These are phyloP conservation scores for Flaveria floridana DNA, from an alignment of 140 eudicot species.

Conservation along the genomic window DNA sequence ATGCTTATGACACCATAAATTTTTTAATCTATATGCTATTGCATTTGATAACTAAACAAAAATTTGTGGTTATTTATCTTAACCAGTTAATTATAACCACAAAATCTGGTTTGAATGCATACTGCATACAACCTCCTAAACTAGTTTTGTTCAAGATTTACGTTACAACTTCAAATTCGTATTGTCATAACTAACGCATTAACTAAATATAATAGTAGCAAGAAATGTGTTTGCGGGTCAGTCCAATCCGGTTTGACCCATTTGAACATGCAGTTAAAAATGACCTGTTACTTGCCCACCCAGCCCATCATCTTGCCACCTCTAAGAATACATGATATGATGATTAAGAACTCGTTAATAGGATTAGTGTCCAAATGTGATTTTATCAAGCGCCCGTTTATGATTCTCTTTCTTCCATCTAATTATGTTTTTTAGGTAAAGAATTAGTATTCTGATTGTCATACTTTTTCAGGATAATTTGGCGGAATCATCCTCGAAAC, in stretches of 20 bases:
- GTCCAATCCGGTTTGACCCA: no score
- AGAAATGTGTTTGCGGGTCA: no score
- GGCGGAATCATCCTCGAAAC: constrained; percentile 50
- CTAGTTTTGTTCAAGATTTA: neutral
- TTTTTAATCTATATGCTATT: constrained; percentile 5
- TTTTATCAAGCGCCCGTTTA: neutral
- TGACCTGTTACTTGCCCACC: no score
- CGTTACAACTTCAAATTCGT: neutral
- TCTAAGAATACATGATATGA: no score
- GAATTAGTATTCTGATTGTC: constrained; percentile 28
- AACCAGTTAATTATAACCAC: neutral
- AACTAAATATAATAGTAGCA: no score
- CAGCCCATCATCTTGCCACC: no score
- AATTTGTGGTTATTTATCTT: neutral
- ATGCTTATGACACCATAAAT: constrained; percentile 24
- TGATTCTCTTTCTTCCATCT: constrained; percentile 1
- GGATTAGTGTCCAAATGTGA: neutral
- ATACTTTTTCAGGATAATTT: constrained; percentile 44
- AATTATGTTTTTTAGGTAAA: constrained; percentile 5
- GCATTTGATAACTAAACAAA: neutral
- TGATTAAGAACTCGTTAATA: no score
- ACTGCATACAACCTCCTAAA: constrained; percentile 8
- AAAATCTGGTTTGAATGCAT: neutral
- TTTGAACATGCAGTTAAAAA: no score
- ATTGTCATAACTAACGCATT: no score